Base-by-base conservation (phyloP, 306 rosid species). In the Urtica urens region DNA sequence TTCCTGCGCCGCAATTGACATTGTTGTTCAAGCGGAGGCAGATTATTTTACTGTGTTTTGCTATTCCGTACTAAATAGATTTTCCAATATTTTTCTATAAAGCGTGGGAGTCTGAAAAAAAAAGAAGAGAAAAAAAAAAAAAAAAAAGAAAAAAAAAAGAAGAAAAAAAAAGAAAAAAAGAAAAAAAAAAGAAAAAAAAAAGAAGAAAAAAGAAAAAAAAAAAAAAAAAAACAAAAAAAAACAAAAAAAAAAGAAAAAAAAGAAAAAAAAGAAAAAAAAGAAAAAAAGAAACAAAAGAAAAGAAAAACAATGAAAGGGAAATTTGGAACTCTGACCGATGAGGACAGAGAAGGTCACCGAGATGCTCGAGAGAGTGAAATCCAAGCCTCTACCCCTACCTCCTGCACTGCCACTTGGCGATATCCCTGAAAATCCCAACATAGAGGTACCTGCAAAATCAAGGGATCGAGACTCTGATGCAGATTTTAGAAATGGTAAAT, bases 281-380 rank as follows among this genome's bases (percentile, higher is more conserved):
- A 64, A 64, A 38, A 53, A 60, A 50, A 79, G 70, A 48, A 63
- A 66, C 73, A 76, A 13, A 76, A 62, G 28, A 71, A 61, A 68
- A 82, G 79, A 64, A 88, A 81, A 46, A 71, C 60, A 62, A 78
- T 75, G 57, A 51, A 53, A 41, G 34, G 75, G 10, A 73, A 46
- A 68, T 82, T 87, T 65, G 95, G 87, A 24, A 67, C 82, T 46
- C 82, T 92, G 64, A 85, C 87, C 0, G 78, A 82, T 23, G 99
- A 82, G 62, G 99, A 92, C 68, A 82, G 57, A 77, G 94, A 82
- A 53, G 75, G 74, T 65, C 96, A 92, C 58, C 64, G 47, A 18
- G 83, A 64, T 54, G 86, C 86, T 21, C 34, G 94, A 85, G 75
- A 85, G 99, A 68, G 55, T 85, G 62, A 92, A 82, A 64, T 71